Conservation (phyloP, 257 asterid genomes). For the Ajuga chamaepitys region DNA sequence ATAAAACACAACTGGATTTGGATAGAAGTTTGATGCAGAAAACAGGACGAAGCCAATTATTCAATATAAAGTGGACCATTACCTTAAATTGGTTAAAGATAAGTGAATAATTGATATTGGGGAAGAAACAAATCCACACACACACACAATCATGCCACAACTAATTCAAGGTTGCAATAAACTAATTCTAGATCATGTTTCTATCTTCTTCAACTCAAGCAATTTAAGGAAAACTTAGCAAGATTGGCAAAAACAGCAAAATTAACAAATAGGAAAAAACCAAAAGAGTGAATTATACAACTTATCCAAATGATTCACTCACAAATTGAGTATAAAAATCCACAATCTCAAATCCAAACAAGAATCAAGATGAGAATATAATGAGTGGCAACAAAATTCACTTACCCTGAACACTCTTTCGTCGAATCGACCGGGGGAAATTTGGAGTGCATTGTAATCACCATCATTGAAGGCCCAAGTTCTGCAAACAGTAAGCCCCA, state of each 20-base stretch:
- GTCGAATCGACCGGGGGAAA: constrained; percentile 82
- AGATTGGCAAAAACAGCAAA: neutral
- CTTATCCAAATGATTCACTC: constrained; percentile 2
- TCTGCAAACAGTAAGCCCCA: constrained; percentile 97
- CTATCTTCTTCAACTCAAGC: neutral
- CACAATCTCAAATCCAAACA: neutral
- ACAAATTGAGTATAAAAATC: neutral
- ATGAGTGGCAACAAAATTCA: neutral
- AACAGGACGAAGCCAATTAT: neutral
- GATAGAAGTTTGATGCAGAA: neutral
- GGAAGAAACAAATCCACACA: neutral
- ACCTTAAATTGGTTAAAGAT: constrained; percentile 10
- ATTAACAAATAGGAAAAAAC: neutral
- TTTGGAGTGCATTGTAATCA: constrained; percentile 84
- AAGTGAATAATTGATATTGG: neutral
- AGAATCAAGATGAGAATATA: neutral
- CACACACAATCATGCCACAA: constrained; percentile 1
- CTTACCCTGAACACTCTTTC: constrained; percentile 88
- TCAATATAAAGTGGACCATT: constrained; percentile 9
- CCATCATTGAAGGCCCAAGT: constrained; percentile 99
- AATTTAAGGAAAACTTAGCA: neutral
- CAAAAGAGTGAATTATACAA: neutral
- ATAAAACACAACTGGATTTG: constrained; percentile 1
- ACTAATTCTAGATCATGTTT: neutral
- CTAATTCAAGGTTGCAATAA: constrained; percentile 3